Conservation (phyloP, 2,329 filamentous ascomycete species). For the Penicillium aurantiogriseum region DNA sequence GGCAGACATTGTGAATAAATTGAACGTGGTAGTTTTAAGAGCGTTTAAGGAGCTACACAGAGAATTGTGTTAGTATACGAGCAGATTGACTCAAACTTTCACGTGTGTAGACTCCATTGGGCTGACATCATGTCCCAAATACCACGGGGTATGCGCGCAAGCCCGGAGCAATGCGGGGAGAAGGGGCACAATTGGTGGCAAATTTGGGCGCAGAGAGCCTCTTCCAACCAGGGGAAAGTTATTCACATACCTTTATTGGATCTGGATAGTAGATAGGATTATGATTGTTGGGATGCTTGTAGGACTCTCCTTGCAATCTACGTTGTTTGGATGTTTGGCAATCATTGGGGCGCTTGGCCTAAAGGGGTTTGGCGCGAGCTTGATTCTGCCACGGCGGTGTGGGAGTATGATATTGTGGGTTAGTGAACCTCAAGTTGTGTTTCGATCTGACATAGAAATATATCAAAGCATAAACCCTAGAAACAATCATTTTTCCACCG, state of each 20-base stretch:
- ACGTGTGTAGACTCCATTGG: slow-evolving; percentile 12
- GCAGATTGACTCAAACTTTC: neutral
- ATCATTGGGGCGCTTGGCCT: slow-evolving; percentile 3
- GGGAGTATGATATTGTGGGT: neutral
- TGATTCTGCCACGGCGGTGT: slow-evolving; percentile 8
- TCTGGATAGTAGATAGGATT: neutral
- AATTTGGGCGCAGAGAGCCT: neutral
- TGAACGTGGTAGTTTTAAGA: neutral
- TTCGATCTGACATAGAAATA: neutral
- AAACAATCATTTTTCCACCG: no score
- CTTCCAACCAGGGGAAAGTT: no score
- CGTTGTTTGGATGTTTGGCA: slow-evolving; percentile 10
- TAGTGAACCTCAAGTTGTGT: neutral
- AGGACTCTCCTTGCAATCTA: slow-evolving; percentile 1
- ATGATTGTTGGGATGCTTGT: slow-evolving; percentile 1
- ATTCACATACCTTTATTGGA: slow-evolving; percentile 11
- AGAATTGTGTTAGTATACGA: neutral
- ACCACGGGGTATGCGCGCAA: slow-evolving; percentile 16
- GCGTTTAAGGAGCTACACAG: neutral
- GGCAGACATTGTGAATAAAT: slow-evolving; percentile 31
- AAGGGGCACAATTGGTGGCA: slow-evolving; percentile 14
- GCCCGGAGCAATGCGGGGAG: slow-evolving; percentile 20
- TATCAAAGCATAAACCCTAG: no score
- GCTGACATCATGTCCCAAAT: slow-evolving; percentile 9
- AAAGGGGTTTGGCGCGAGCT: slow-evolving; percentile 3